Percentiles rank a stretch among this genome's conserved stretches.
Evolutionary conservation across 371 early-diverging fungal genomes (phyloP).

Genomic region (Mycotypha africana): DNA sequence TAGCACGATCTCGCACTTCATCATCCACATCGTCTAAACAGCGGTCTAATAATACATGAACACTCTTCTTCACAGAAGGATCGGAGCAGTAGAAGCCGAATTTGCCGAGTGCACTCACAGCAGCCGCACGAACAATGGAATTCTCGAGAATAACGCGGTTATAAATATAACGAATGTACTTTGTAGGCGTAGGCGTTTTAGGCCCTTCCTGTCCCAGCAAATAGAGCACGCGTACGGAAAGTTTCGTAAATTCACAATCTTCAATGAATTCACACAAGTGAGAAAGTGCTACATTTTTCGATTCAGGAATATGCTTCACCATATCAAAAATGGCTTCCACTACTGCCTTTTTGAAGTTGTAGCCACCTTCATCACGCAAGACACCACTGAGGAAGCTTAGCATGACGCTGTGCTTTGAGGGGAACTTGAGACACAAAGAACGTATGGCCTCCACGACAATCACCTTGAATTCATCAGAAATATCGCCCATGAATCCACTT

Average conservation of each 20-base stretch:
- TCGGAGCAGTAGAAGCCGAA: conserved; percentile 87
- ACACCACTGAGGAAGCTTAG: conserved; percentile 87
- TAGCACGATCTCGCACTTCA: conserved; percentile 97
- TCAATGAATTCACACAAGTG: conserved; percentile 99
- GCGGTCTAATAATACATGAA: conserved; percentile 83
- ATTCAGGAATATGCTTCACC: conserved; percentile 87
- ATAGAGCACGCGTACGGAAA: conserved; percentile 93
- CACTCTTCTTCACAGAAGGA: conserved; percentile 66
- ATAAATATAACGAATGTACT: conserved; percentile 97
- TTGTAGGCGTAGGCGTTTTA: conserved; percentile 81
- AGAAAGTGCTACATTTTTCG: conserved; percentile 89
- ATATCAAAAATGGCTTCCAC: conserved; percentile 97
- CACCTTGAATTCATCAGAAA: conserved; percentile 97
- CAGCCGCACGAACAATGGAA: conserved; percentile 95
- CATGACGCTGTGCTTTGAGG: conserved; percentile 90
- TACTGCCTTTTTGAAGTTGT: conserved; percentile 92
- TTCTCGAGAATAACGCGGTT: conserved; percentile 97
- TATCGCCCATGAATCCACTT: conserved; percentile 93
- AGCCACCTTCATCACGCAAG: conserved; percentile 96
- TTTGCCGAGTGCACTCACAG: conserved; percentile 90
- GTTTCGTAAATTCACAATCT: conserved; percentile 97
- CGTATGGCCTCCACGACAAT: conserved; percentile 97
- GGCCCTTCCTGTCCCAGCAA: conserved; percentile 95
- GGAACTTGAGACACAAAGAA: conserved; percentile 94
- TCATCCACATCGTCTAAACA: conserved; percentile 97